These are phyloP conservation scores for Niebla homalea DNA, from an alignment of 495 filamentous ascomycete species.

Conservation along the genomic window DNA sequence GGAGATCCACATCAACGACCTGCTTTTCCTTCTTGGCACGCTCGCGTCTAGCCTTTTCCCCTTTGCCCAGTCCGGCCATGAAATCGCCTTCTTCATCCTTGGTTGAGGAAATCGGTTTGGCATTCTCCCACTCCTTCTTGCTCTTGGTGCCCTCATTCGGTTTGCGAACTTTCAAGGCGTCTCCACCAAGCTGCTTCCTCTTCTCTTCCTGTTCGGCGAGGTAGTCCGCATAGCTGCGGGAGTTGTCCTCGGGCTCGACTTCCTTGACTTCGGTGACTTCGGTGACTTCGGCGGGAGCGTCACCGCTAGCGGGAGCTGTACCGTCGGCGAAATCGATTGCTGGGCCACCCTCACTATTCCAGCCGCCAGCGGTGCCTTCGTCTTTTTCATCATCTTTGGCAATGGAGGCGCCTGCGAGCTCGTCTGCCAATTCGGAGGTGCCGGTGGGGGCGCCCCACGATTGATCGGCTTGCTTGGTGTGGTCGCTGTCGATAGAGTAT, in stretches of 20 bases:
- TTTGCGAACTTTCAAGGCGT: conserved; percentile 55
- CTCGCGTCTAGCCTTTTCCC: conserved; percentile 72
- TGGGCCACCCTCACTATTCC: conserved; percentile 19
- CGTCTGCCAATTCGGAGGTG: conserved; percentile 69
- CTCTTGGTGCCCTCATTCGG: conserved; percentile 77
- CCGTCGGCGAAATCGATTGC: conserved; percentile 30
- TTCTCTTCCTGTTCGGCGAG: conserved; percentile 76
- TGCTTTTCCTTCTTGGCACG: conserved; percentile 89
- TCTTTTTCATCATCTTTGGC: conserved; percentile 69
- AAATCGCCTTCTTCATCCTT: conserved; percentile 66
- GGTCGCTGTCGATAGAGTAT: conserved; percentile 42
- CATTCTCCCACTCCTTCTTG: conserved; percentile 84
- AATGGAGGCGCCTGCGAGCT: conserved; percentile 74
- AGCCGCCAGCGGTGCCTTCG: conserved; percentile 17
- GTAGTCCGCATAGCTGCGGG: conserved; percentile 77
- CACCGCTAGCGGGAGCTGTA: conserved; percentile 19
- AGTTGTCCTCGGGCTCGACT: conserved; percentile 70
- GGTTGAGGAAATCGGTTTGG: conserved; percentile 61
- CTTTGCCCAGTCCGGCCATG: conserved; percentile 30
- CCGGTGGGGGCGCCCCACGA: conserved; percentile 81
- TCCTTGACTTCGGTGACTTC: conserved; percentile 9
- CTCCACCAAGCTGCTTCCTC: conserved; percentile 54
- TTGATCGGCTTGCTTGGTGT: conserved; percentile 83
- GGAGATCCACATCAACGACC: conserved; percentile 71
- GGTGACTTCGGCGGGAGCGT: conserved; percentile 9